phyloP scores from a whole-genome alignment of 768 basidiomycete genomes.

The Lanmaoa rubissima region DNA sequence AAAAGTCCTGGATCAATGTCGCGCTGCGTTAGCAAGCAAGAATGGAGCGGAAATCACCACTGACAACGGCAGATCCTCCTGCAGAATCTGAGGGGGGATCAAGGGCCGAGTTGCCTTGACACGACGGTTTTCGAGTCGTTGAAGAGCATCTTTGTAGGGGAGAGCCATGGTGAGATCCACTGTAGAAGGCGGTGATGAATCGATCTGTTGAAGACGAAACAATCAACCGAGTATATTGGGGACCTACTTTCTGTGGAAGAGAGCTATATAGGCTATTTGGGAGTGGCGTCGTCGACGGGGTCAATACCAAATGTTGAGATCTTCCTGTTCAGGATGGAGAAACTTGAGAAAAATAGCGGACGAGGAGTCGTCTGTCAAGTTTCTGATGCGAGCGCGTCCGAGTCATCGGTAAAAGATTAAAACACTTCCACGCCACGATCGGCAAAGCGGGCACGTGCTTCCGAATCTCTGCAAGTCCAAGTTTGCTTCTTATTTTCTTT shows the following conservation, averaged over 20 bases:
- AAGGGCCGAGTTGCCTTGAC: constrained; percentile 86
- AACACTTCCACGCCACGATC: constrained; percentile 8
- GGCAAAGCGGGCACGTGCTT: constrained; percentile 13
- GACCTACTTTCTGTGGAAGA: constrained; percentile 20
- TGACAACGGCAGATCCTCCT: constrained; percentile 89
- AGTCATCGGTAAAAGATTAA: background rate
- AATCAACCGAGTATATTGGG: background rate
- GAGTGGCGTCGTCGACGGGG: constrained; percentile 3
- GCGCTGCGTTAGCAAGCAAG: background rate
- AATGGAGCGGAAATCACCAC: constrained; percentile 15
- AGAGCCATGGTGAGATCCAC: constrained; percentile 61
- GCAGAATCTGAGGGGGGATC: constrained; percentile 92
- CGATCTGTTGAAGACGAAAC: constrained; percentile 20
- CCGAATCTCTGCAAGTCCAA: background rate
- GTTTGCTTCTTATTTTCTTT: background rate
- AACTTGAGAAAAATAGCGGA: background rate
- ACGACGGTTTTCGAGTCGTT: constrained; percentile 81
- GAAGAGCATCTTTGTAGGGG: constrained; percentile 75
- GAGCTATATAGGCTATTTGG: constrained; percentile 14
- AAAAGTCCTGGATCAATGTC: constrained; percentile 52
- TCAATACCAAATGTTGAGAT: constrained; percentile 9
- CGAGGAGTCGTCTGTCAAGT: background rate
- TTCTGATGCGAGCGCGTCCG: background rate
- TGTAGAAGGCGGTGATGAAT: constrained; percentile 7
- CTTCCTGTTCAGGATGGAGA: background rate